Base-by-base conservation (phyloP, 2,329 filamentous ascomycete genomes). In the Conoideocrella luteorostrata region DNA sequence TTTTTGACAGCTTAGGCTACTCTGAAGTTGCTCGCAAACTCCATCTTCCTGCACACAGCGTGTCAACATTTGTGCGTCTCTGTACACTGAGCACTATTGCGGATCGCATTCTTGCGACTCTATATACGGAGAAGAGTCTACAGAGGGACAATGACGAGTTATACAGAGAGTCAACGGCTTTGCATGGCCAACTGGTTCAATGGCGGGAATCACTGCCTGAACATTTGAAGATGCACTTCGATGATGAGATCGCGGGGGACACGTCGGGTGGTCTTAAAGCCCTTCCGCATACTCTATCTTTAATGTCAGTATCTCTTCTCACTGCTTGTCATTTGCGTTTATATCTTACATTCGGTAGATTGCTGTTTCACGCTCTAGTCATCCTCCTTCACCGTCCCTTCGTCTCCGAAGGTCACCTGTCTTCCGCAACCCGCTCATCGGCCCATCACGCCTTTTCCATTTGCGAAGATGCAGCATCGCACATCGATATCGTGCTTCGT, bases 361-460 rank as follows among this genome's bases (percentile, higher is more conserved):
- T n/a, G n/a, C n/a, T n/a, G n/a, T n/a, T n/a, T n/a, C n/a, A 78
- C 43, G 71, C 72, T 0, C 62, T 76, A 0, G 54, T 71, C 1
- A 77, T 79, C 5, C 66, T 78, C 0, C 60, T 78, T 0, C 73
- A 78, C 47, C 71, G 71, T 6, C 74, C 73, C 0, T 75, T 77
- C 21, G 66, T 77, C 4, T 64, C 67, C 4, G 69, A 73, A 17
- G 70, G 69, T 0, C 70, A 76, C 46, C 61, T 75, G 0, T 68
- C 71, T 47, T 65, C 56, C 28, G 67, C 67, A 0, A 63, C 61
- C 4, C 56, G 58, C 2, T 62, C 65, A 1, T 64, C 68, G 1
- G 64, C 70, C 0, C 59, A 67, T 3, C 65, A 68, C 32, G 70
- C 71, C 1, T 64, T 71, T 48, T 57, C 62, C 39, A 64, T 61